Evolutionary conservation across 23 red algal genomes (phyloP).

Genomic region (Gracilariopsis chorda): DNA sequence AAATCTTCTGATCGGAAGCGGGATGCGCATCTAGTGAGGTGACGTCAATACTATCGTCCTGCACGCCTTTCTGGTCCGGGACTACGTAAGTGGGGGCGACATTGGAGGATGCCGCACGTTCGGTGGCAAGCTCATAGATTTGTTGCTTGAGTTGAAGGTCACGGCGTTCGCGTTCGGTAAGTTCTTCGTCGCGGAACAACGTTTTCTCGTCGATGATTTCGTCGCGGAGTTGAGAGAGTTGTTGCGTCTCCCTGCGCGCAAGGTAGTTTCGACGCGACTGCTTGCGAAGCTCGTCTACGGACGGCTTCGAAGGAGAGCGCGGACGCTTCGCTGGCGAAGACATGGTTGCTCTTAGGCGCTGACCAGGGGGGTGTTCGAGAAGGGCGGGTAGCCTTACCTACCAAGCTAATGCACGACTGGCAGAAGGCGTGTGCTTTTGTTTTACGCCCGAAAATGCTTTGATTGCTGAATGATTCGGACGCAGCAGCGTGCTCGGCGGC

Average conservation of each 20-base stretch:
- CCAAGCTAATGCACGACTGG: too few relatives aligned
- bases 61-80: slow-evolving; percentile 2
- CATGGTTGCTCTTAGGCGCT: background rate
- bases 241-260: slow-evolving; percentile 48
- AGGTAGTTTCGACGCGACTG: slow-evolving; percentile 71
- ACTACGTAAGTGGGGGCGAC: slow-evolving; percentile 11
- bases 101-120: slow-evolving; percentile 26
- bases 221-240: slow-evolving; percentile 42
- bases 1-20: slow-evolving; percentile 33
- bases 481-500: too few relatives aligned
- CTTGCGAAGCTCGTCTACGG: slow-evolving; percentile 28
- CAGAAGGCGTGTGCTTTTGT: too few relatives aligned
- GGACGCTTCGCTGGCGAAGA: background rate
- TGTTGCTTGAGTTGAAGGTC: slow-evolving; percentile 73
- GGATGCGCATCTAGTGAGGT: background rate
- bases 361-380: too few relatives aligned
- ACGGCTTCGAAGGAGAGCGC: background rate
- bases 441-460: too few relatives aligned
- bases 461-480: too few relatives aligned
- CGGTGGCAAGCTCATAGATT: slow-evolving; percentile 58
- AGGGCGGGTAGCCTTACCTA: too few relatives aligned
- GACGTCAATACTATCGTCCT: background rate
- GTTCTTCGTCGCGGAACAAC: slow-evolving; percentile 63
- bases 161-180: slow-evolving; percentile 57
- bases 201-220: slow-evolving; percentile 76